These are phyloP conservation scores for Moniliella sp. DNA, from an alignment of 1,284 basidiomycete species.

Conservation along the genomic window DNA sequence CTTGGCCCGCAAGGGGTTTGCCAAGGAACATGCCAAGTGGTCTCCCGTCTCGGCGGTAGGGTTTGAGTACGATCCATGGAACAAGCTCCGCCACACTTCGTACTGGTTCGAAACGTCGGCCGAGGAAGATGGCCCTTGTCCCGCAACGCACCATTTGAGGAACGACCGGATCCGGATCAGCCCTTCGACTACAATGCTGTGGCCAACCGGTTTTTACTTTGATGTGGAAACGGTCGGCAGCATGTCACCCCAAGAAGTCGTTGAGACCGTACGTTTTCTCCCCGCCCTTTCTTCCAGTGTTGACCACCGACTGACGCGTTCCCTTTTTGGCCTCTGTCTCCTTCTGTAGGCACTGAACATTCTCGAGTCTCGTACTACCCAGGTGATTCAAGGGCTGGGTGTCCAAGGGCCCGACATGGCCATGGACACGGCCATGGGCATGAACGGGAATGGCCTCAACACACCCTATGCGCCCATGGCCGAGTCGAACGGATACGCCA, in stretches of 20 bases:
- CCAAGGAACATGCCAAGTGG: constrained; percentile 98
- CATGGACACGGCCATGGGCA: too few relatives aligned
- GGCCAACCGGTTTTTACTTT: constrained; percentile 27
- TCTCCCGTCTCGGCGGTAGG: constrained; percentile 81
- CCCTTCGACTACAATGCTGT: too few relatives aligned
- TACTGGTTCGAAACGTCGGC: constrained; percentile 63
- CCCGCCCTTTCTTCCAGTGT: too few relatives aligned
- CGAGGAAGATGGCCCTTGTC: constrained; percentile 24
- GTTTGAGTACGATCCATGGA: constrained; percentile 96
- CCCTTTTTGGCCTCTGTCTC: not conserved
- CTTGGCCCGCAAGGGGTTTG: constrained; percentile 88
- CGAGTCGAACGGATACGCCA: too few relatives aligned
- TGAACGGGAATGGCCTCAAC: too few relatives aligned
- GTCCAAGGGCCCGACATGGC: too few relatives aligned
- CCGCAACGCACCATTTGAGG: not conserved
- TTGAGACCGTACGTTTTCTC: constrained; percentile 13
- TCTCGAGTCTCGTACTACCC: constrained; percentile 22
- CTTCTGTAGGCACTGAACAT: constrained; percentile 15
- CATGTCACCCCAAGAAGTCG: constrained; percentile 27
- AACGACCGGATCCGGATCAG: not conserved
- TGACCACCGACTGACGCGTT: not conserved
- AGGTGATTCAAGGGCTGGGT: constrained; percentile 29
- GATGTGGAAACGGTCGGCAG: constrained; percentile 27
- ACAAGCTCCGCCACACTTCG: constrained; percentile 80
- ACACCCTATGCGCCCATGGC: too few relatives aligned